Conservation (phyloP, 768 basidiomycete genomes). For the Psilocybe tampanensis region DNA sequence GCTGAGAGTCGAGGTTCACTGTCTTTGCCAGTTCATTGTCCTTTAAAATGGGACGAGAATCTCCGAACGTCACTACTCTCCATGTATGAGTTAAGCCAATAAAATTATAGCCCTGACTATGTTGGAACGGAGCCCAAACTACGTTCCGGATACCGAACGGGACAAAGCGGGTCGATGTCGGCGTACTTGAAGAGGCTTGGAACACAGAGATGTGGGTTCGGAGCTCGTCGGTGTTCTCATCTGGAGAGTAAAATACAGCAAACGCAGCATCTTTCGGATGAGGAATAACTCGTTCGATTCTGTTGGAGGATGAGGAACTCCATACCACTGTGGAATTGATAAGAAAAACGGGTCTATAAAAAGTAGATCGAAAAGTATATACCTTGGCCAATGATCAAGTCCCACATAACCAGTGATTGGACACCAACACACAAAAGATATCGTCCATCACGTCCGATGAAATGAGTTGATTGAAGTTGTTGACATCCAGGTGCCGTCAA, state of each 20-base stretch:
- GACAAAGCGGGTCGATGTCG: slow-evolving; percentile 43
- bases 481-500: slow-evolving; percentile 60
- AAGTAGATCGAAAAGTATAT: slow-evolving; percentile 22
- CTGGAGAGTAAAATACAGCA: slow-evolving; percentile 50
- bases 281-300: slow-evolving; percentile 49
- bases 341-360: not conserved
- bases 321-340: slow-evolving; percentile 52
- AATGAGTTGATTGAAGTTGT: slow-evolving; percentile 49
- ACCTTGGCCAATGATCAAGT: slow-evolving; percentile 67
- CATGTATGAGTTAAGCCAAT: slow-evolving; percentile 72
- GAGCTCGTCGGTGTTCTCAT: slow-evolving; percentile 23
- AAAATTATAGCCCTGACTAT: slow-evolving; percentile 49
- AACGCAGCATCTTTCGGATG: slow-evolving; percentile 63
- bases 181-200: slow-evolving; percentile 42
- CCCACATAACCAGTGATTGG: slow-evolving; percentile 67
- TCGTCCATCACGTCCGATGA: slow-evolving; percentile 73
- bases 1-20: slow-evolving; percentile 19
- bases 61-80: slow-evolving; percentile 70
- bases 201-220: slow-evolving; percentile 53
- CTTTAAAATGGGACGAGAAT: slow-evolving; percentile 45
- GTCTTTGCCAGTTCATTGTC: slow-evolving; percentile 31
- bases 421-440: slow-evolving; percentile 61
- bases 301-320: slow-evolving; percentile 42
- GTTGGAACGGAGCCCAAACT: slow-evolving; percentile 34
- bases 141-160: slow-evolving; percentile 68